Conservation (phyloP, 495 filamentous ascomycete species). For the Penicillium atrosanguineum region DNA sequence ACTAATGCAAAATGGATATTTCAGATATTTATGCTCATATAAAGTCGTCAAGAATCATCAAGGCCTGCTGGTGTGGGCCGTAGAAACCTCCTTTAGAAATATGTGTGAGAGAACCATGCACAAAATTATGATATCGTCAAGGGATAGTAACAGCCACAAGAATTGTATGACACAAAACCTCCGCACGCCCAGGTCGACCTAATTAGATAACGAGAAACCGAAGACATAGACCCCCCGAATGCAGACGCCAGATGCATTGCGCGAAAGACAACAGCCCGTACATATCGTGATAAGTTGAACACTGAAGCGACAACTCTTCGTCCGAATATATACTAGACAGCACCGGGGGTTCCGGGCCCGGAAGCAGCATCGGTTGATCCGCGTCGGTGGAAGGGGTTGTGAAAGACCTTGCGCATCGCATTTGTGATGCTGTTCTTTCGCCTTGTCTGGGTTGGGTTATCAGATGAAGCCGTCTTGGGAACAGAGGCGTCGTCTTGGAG, state of each 20-base stretch:
- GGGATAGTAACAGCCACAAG: neutral
- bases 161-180: neutral
- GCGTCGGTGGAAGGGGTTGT: constrained; percentile 45
- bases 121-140: constrained; percentile 3
- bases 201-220: constrained; percentile 6
- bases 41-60: constrained; percentile 1
- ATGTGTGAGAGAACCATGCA: constrained; percentile 6
- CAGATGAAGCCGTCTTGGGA: constrained; percentile 12
- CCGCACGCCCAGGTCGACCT: constrained; percentile 1
- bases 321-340: neutral
- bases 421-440: constrained; percentile 40
- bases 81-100: neutral
- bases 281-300: neutral
- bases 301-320: neutral
- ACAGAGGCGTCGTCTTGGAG: constrained; percentile 33
- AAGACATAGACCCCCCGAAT: neutral
- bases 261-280: neutral
- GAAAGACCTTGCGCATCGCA: constrained; percentile 45
- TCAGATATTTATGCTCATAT: neutral
- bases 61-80: constrained; percentile 14
- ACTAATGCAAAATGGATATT: neutral
- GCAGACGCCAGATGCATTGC: constrained; percentile 9
- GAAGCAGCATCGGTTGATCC: constrained; percentile 26
- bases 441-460: constrained; percentile 23
- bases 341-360: constrained; percentile 7